Conservation (phyloP, 306 rosid species). For the Neltuma alba region DNA sequence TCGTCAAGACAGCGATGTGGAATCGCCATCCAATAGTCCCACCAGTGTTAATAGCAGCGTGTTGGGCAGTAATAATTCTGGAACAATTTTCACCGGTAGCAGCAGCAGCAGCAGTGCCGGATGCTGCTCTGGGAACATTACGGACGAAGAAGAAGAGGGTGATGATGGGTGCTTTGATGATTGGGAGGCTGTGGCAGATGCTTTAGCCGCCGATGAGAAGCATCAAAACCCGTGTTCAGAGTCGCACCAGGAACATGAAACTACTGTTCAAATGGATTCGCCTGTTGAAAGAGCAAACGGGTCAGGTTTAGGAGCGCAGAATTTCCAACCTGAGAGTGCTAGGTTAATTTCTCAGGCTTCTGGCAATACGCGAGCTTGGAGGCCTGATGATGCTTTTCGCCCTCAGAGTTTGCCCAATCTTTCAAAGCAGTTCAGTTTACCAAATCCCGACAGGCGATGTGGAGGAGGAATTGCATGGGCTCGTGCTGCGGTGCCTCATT, state of each 20-base stretch:
- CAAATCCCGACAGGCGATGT: conserved; percentile 53
- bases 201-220: conserved; percentile 86
- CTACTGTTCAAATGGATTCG: conserved; percentile 39
- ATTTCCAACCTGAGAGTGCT: conserved; percentile 41
- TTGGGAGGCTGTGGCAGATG: conserved; percentile 99
- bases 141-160: conserved; percentile 51
- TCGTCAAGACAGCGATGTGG: conserved; percentile 70
- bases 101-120: conserved; percentile 66
- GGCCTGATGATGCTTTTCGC: conserved; percentile 87
- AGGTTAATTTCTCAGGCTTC: conserved; percentile 48
- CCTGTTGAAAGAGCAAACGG: conserved; percentile 36
- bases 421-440: conserved; percentile 82
- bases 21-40: conserved; percentile 67
- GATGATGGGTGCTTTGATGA: conserved; percentile 95
- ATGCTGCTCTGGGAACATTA: conserved; percentile 80
- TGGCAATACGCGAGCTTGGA: conserved; percentile 72
- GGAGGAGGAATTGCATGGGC: conserved; percentile 70
- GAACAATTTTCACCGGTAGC: conserved; percentile 71
- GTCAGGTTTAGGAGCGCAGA: conserved; percentile 36
- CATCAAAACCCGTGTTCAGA: conserved; percentile 44
- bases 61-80: conserved; percentile 66
- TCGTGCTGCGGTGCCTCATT: conserved; percentile 48
- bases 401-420: conserved; percentile 92
- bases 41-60: conserved; percentile 55
- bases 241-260: conserved; percentile 42